A percentile compares a stretch with the other conserved stretches of the same genome.
phyloP scores from a whole-genome alignment of 2,329 filamentous ascomycete species.

The Myriosclerotinia duriaeana region DNA sequence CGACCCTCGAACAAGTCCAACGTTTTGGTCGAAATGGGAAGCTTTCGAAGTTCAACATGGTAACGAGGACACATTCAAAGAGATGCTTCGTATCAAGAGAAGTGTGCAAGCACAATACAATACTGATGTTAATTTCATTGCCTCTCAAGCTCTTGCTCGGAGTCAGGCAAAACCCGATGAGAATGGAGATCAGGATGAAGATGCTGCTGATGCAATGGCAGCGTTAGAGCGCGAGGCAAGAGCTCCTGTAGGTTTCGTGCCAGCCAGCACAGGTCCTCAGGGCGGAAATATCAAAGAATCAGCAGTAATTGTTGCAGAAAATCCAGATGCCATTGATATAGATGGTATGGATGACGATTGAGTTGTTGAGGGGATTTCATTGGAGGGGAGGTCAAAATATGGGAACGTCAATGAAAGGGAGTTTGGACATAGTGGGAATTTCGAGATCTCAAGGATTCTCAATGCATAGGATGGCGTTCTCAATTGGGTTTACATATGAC shows the following conservation, averaged over 20 bases:
- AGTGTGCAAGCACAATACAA: conserved; percentile 98
- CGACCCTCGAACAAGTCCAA: conserved; percentile 84
- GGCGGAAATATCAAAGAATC: conserved; percentile 53
- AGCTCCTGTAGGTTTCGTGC: conserved; percentile 87
- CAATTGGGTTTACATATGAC: conserved; percentile 15
- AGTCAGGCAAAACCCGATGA: conserved; percentile 59
- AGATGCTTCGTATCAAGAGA: conserved; percentile 96
- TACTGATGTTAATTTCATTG: conserved; percentile 98
- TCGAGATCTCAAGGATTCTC: conserved; percentile 11
- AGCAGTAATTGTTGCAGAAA: conserved; percentile 52
- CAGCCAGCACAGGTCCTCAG: conserved; percentile 73
- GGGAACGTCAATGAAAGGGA: conserved; percentile 20
- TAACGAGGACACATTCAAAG: conserved; percentile 98
- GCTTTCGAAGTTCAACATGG: conserved; percentile 95
- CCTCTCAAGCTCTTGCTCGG: conserved; percentile 86
- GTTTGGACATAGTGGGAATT: conserved; percentile 22
- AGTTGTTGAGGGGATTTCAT: conserved; percentile 9
- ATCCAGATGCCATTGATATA: conserved; percentile 83
- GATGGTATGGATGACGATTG: conserved; percentile 51
- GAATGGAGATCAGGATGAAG: conserved; percentile 47
- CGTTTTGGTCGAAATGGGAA: conserved; percentile 97
- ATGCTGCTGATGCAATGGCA: conserved; percentile 77
- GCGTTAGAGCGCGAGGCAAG: conserved; percentile 84
- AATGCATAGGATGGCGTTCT: conserved; percentile 30
- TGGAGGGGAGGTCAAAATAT: conserved; percentile 10